Evolutionary conservation across 2,329 filamentous ascomycete genomes (phyloP), one percentile per base, ranked within the genome.

Genomic region (Aspergillus brunneoviolaceus): DNA sequence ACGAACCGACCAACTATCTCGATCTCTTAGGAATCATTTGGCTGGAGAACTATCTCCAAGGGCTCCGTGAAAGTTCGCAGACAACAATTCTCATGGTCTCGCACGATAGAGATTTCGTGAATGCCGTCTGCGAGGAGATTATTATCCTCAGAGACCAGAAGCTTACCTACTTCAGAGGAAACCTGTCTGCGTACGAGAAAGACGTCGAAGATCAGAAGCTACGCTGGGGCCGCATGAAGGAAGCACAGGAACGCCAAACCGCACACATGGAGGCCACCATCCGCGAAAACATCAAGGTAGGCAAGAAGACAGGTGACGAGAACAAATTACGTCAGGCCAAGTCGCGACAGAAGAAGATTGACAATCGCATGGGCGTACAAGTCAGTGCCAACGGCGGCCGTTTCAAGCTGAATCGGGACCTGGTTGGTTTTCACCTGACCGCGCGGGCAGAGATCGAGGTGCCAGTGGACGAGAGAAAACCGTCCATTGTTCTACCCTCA

Each of bases 271-370:
- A 94, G 74, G 85, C 90, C 67, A 90, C 87, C 0, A 92, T 96
- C 54, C 82, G 84, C 21, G 85, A 88, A 60, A 94, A 90, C 65
- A 84, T 92, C 69, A 89, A 88, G 65, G 85, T 88, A 21, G 92
- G 90, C 6, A 90, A 88, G 72, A 87, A 87, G 51, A 89, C 88
- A 27, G 90, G 91, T 31, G 91, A 96, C 69, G 89, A 92, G 67
- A 94, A 94, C 71, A 93, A 92, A 72, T 81, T 96, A 2, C 87
- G 90, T n/a, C 90, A 93, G 78, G 91, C 91, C 4, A 93, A 92
- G 63, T 91, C 88, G 4, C 83, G 91, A 0, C 90, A 93, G 77
- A 94, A 92, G 80, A 93, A 92, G 72, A 82, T 96, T 1, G 91
- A 96, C 59, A 88, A 95, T 58, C 82, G 91, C 5, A 90, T 87